Evolutionary conservation across 139 green algal species (phyloP).

Genomic region (Deuterostichococcus epilithicus): DNA sequence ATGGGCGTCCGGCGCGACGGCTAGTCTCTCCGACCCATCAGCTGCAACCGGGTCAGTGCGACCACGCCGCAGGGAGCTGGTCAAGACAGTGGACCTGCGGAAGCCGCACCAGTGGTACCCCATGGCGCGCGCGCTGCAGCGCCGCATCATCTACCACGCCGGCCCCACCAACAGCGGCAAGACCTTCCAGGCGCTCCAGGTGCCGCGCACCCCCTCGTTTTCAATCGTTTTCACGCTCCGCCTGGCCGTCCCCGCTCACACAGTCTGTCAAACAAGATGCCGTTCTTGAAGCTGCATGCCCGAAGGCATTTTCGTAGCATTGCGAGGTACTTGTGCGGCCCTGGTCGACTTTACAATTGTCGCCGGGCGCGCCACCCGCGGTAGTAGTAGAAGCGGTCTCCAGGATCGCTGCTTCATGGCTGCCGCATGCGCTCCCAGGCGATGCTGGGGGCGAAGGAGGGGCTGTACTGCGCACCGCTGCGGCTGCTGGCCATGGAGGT

Average conservation of each 20-base stretch:
- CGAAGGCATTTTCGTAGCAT: too few relatives aligned
- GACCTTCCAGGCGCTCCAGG: slow-evolving; percentile 81
- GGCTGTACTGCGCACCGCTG: slow-evolving; percentile 93
- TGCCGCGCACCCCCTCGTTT: neutral
- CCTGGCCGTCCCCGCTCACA: too few relatives aligned
- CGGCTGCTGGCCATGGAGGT: slow-evolving; percentile 93
- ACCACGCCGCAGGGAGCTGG: slow-evolving; percentile 20
- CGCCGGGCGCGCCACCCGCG: too few relatives aligned
- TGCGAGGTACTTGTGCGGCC: too few relatives aligned
- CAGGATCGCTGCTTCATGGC: too few relatives aligned
- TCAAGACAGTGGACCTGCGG: slow-evolving; percentile 44
- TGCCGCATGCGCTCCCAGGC: slow-evolving; percentile 45
- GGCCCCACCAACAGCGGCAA: slow-evolving; percentile 97
- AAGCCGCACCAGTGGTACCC: slow-evolving; percentile 78
- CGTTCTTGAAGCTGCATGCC: too few relatives aligned
- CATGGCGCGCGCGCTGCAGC: slow-evolving; percentile 69
- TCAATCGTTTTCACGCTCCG: too few relatives aligned
- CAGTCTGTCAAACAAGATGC: too few relatives aligned
- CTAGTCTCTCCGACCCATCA: neutral
- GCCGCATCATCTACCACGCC: slow-evolving; percentile 86
- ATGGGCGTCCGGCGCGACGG: neutral
- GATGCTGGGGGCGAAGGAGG: slow-evolving; percentile 53
- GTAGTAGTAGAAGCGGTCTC: too few relatives aligned
- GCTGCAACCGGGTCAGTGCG: neutral
- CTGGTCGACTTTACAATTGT: too few relatives aligned